Evolutionary conservation across 2,329 filamentous ascomycete species (phyloP).

Genomic region (Aspergillus neoniger): DNA sequence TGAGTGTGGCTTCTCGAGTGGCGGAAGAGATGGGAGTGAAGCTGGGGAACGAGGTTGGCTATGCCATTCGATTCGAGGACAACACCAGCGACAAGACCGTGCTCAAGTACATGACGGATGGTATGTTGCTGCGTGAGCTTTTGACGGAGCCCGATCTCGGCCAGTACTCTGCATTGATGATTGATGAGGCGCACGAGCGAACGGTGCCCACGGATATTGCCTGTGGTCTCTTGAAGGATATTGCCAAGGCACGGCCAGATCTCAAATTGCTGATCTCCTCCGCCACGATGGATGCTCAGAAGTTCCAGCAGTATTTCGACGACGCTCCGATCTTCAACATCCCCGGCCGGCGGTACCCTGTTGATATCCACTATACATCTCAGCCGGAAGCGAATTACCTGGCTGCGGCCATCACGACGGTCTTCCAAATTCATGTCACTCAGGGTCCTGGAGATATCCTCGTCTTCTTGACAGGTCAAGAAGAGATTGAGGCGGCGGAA

Average conservation of each 20-base stretch:
- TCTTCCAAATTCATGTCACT: constrained; percentile 91
- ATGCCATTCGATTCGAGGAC: constrained; percentile 93
- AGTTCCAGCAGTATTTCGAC: constrained; percentile 90
- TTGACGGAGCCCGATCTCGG: constrained; percentile 83
- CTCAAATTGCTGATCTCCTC: constrained; percentile 90
- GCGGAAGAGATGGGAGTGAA: constrained; percentile 91
- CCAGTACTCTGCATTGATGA: constrained; percentile 86
- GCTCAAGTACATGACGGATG: constrained; percentile 96
- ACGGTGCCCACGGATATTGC: constrained; percentile 90
- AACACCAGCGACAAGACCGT: constrained; percentile 87
- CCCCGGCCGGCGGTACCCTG: constrained; percentile 82
- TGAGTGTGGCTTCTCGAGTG: constrained; percentile 95
- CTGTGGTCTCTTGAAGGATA: constrained; percentile 83
- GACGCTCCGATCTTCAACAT: constrained; percentile 94
- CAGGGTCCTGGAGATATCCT: constrained; percentile 86
- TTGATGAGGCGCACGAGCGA: constrained; percentile 95
- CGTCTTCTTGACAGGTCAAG: constrained; percentile 92
- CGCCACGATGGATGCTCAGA: constrained; percentile 90
- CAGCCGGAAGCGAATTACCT: constrained; percentile 94
- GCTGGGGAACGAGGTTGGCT: constrained; percentile 89
- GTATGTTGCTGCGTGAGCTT: constrained; percentile 88
- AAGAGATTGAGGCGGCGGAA: constrained; percentile 90
- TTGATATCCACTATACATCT: constrained; percentile 87
- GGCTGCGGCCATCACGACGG: constrained; percentile 84
- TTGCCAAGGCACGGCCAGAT: constrained; percentile 78